Base-by-base conservation (phyloP, 306 rosid genomes). In the Sicyos edulis region DNA sequence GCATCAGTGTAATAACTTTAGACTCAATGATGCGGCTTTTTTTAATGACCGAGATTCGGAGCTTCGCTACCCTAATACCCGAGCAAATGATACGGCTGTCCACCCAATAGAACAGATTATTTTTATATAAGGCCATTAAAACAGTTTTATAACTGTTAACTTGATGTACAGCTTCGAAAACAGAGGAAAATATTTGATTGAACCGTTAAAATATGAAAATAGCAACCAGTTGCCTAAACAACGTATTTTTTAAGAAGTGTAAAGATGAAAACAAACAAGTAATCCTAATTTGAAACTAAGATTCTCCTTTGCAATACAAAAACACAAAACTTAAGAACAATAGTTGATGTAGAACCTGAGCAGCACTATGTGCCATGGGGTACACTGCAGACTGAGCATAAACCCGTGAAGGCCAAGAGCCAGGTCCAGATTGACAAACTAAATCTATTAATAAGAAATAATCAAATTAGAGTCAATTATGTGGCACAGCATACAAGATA, bases 291-390 rank as follows among this genome's bases (percentile, higher is more conserved):
- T 67, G 40, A 14, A 68, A 49, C 14, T 26, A 69, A 50, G 59
- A 69, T 50, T 51, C 14, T 24, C 73, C 9, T 26, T 67, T 50
- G 37, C 20, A 22, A 49, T 22, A 47, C 11, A 52, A 22, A 49
- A 54, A 56, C 15, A n/a, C 14, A 22, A 40, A 59, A 24, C 4
- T 54, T 20, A 26, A 55, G 64, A 74, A 69, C 16, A 50, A 22
- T 21, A 22, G 44, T 24, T 12, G 22, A 13, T 14, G 42, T 71
- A 74, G 75, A 79, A 95, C 99, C 99, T 89, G 95, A 42, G 99
- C 99, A 61, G 95, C 95, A 75, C 99, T 95, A 72, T 91, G 89
- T 81, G 97, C 99, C 99, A 95, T 95, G 49, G 99, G 99, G 75
- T 95, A 81, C 76, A 83, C 64, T 53, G 99, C 99, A 70, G 99